These are phyloP conservation scores for Cercospora citrullina DNA, from an alignment of 2,329 filamentous ascomycete species.

Conservation along the genomic window DNA sequence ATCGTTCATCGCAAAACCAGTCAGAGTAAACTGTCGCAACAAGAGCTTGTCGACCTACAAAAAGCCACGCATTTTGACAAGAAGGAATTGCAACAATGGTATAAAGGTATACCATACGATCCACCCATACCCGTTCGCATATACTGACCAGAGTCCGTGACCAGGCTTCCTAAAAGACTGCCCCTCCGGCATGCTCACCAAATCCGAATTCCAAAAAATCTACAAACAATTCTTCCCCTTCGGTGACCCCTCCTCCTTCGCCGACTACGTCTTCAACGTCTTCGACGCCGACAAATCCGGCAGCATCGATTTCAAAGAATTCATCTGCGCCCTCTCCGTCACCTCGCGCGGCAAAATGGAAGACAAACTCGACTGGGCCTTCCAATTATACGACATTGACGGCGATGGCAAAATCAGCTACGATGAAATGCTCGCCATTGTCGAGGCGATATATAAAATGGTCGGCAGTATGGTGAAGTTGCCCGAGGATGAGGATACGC, in stretches of 20 bases:
- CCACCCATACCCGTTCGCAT: neutral
- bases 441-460: slow-evolving; percentile 99
- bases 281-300: slow-evolving; percentile 98
- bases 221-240: slow-evolving; percentile 99
- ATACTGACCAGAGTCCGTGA: neutral
- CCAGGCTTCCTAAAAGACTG: slow-evolving; percentile 97
- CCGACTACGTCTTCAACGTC: slow-evolving; percentile 98
- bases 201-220: slow-evolving; percentile 99
- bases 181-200: slow-evolving; percentile 92
- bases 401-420: slow-evolving; percentile 99
- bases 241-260: slow-evolving; percentile 93
- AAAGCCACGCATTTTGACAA: slow-evolving; percentile 98
- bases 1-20: slow-evolving; percentile 53
- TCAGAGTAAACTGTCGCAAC: slow-evolving; percentile 96
- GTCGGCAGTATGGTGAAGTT: slow-evolving; percentile 99
- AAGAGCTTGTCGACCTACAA: slow-evolving; percentile 92
- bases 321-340: slow-evolving; percentile 96
- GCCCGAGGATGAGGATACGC: slow-evolving; percentile 97
- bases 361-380: slow-evolving; percentile 98
- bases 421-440: slow-evolving; percentile 97
- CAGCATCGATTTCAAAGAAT: slow-evolving; percentile 99
- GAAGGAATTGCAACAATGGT: slow-evolving; percentile 99
- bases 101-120: slow-evolving; percentile 69
- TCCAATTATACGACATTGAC: slow-evolving; percentile 98
- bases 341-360: slow-evolving; percentile 98